These are phyloP conservation scores for Alternaria angustiovoidea DNA, from an alignment of 2,329 filamentous ascomycete genomes.

Conservation along the genomic window DNA sequence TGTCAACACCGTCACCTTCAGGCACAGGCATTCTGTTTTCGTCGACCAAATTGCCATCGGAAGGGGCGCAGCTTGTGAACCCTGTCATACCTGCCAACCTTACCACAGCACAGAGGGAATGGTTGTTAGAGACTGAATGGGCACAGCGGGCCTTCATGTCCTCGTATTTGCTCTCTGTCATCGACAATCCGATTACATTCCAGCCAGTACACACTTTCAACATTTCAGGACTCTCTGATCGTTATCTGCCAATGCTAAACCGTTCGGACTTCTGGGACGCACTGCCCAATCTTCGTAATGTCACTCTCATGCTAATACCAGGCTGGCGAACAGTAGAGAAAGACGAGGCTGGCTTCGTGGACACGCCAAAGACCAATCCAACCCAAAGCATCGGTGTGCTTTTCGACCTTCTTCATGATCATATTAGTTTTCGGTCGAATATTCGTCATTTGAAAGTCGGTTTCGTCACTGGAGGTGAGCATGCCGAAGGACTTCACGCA, in stretches of 20 bases:
- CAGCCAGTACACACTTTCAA: constrained; percentile 65
- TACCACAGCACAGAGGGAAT: constrained; percentile 71
- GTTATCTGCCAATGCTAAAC: constrained; percentile 64
- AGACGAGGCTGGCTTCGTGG: constrained; percentile 60
- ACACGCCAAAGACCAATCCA: constrained; percentile 60
- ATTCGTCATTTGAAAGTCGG: constrained; percentile 70
- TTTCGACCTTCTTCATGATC: constrained; percentile 60
- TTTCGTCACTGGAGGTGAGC: constrained; percentile 73
- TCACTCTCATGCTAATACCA: constrained; percentile 69
- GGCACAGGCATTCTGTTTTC: constrained; percentile 47
- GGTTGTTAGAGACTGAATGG: constrained; percentile 73
- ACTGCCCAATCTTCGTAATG: constrained; percentile 62
- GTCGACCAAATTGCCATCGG: constrained; percentile 33
- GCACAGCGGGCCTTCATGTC: constrained; percentile 73
- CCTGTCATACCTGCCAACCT: constrained; percentile 64
- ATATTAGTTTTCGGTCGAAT: constrained; percentile 58
- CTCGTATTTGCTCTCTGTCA: constrained; percentile 70
- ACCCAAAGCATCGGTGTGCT: constrained; percentile 62
- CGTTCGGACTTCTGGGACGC: constrained; percentile 69
- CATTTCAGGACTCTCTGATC: constrained; percentile 70
- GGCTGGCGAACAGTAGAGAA: constrained; percentile 70
- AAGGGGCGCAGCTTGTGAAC: constrained; percentile 34
- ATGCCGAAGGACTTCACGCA: constrained; percentile 67
- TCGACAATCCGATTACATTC: constrained; percentile 67
- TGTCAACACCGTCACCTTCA: constrained; percentile 20